Evolutionary conservation across 495 filamentous ascomycete species (phyloP), one percentile per base, ranked within the genome.

Genomic region (Podospora bellae-mahoneyi): DNA sequence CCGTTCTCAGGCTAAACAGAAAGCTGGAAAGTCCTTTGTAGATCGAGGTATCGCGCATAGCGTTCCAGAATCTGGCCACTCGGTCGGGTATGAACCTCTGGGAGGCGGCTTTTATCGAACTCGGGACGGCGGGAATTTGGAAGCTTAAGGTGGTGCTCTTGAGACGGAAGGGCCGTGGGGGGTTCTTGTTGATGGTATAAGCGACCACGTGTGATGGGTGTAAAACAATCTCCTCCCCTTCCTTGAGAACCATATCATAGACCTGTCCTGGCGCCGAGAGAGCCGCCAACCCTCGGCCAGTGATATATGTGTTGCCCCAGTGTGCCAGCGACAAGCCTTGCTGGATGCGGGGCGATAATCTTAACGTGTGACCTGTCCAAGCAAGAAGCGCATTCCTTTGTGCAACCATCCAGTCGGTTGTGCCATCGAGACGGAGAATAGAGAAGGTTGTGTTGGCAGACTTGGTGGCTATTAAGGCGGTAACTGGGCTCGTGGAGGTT

Each of bases 361-460:
- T 80, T 27, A 99, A 82, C 2, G 92, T 92, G 75, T 94, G 89
- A 30, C 95, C 95, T n/a, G 93, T 96, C 95, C 95, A 99, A 65
- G 95, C 96, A 13, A 97, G 84, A 65, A 99, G 83, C 9, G 92
- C 92, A 68, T 90, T 88, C 63, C 91, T 83, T 76, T 97, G 94
- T 13, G 91, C 84, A 30, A 99, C 80, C 84, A 94, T 93, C 95
- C 96, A 99, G 81, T 99, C 95, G 67, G 91, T 86, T n/a, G 92
- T 92, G 32, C 95, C 95, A 83, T 99, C 92, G 48, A 99, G 86
- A 73, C 94, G 88, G 19, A 99, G 83, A 19, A 96, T 87, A 20
- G 88, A 87, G 72, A 99, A 93, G 9, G 93, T 94, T 0, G 93
- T 92, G 60, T 87, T 84, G 5, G 91, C 87, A 2, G 92, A 91